Evolutionary conservation across 2,329 filamentous ascomycete genomes (phyloP), one percentile per base, ranked within the genome.

Genomic region (Escovopsis weberi): DNA sequence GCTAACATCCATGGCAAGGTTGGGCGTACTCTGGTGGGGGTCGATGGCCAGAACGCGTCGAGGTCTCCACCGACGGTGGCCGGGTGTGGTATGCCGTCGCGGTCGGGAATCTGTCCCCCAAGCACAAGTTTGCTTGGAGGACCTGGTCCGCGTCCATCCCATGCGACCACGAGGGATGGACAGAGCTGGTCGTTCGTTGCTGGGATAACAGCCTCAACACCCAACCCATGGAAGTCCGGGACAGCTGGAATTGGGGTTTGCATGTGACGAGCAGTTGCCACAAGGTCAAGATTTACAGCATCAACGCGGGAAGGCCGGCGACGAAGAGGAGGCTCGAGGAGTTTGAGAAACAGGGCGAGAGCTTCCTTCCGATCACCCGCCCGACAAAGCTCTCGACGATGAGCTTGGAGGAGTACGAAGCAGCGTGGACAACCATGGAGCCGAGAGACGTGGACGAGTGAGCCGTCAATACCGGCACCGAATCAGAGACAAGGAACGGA

Each of bases 201-300:
- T 79, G 75, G 74, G 75, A 80, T 49, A 78, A 80, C 45, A 61
- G 68, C 0, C 55, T 78, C 32, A 79, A 80, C 46, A 78, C 74
- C 0, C 75, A 80, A 50, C 74, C 75, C 0, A 63, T 68, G 0
- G 64, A 65, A 46, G 67, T 78, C 0, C 59, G 75, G 11, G 64
- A 67, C 5, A 63, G 71, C 0, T 80, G 72, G 72, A 82, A 82
- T 51, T 81, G 75, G 75, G 77, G 72, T 12, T 57, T 82, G 18
- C 78, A 81, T 51, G 75, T 82, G 4, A 82, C 77, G 0, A 73
- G 67, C 6, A 75, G 68, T 1, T 77, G 72, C 44, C 78, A 81
- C 47, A 64, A 74, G 1, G 65, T 81, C 49, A 70, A 66, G 40
- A 57, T 80, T 6, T 82, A 80, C 55, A 80, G 75, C 49, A 68